Conservation (phyloP, 2,329 filamentous ascomycete genomes). For the Monilinia laxa region DNA sequence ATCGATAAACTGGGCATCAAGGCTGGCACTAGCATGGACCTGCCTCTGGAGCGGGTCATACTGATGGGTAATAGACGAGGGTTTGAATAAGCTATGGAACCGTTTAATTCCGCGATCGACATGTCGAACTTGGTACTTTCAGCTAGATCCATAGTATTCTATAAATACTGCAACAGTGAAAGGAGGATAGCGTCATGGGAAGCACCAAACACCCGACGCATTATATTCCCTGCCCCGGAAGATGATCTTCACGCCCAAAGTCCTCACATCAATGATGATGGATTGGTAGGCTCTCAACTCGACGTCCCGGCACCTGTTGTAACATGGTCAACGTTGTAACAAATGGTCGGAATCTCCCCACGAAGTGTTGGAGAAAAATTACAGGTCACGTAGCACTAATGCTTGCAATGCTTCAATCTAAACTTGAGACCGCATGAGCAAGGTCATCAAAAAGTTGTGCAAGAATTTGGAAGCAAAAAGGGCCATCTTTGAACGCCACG, state of each 20-base stretch:
- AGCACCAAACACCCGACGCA: background rate
- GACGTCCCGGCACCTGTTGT: background rate
- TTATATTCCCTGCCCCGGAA: background rate
- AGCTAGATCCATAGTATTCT: background rate
- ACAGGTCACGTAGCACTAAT: constrained; percentile 2
- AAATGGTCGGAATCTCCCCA: background rate
- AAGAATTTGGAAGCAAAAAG: background rate
- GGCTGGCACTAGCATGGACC: constrained; percentile 13
- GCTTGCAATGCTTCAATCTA: constrained; percentile 3
- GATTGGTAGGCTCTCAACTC: background rate
- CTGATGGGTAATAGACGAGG: constrained; percentile 6
- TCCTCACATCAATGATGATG: background rate
- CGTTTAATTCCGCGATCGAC: background rate
- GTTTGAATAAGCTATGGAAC: constrained; percentile 9
- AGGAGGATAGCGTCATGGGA: background rate
- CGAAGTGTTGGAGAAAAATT: background rate
- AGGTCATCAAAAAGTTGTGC: background rate
- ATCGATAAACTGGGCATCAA: constrained; percentile 13
- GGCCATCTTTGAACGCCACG: constrained; percentile 1
- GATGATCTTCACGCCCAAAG: background rate
- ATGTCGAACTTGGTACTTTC: background rate
- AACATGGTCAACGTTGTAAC: background rate
- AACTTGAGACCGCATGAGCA: constrained; percentile 2
- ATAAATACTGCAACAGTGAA: background rate
- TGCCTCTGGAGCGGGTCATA: constrained; percentile 4